phyloP scores from a whole-genome alignment of 2,329 filamentous ascomycete species.

The Neodidymelliopsis sp. region DNA sequence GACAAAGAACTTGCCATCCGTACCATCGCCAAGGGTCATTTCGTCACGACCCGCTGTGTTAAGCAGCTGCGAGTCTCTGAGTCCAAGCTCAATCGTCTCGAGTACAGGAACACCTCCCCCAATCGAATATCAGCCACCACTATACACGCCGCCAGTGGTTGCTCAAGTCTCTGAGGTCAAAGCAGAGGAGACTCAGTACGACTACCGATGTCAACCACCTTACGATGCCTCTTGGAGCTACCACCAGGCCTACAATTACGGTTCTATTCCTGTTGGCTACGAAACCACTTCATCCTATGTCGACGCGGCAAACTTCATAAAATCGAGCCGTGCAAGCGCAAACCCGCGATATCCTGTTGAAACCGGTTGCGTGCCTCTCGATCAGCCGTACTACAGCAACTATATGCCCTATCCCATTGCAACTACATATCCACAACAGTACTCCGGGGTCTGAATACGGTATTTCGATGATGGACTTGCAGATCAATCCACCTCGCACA shows the following conservation, averaged over 20 bases:
- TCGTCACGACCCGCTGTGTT: conserved; percentile 30
- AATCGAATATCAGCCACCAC: conserved; percentile 28
- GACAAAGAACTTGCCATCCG: conserved; percentile 28
- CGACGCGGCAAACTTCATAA: conserved; percentile 56
- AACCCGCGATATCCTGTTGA: neutral
- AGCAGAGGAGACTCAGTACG: conserved; percentile 32
- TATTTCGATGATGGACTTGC: too few species aligned
- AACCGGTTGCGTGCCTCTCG: neutral
- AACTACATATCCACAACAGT: conserved; percentile 4
- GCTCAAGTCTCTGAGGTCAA: conserved; percentile 34
- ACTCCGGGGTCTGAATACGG: conserved; percentile 3
- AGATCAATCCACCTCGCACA: too few species aligned
- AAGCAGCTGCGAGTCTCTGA: conserved; percentile 38
- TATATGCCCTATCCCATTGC: conserved; percentile 3
- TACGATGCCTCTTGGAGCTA: conserved; percentile 35
- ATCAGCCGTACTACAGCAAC: conserved; percentile 10
- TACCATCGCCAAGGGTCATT: conserved; percentile 33
- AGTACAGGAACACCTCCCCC: conserved; percentile 43
- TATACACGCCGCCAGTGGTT: conserved; percentile 30
- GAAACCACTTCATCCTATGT: conserved; percentile 47
- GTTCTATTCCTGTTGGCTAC: conserved; percentile 25
- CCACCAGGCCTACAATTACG: conserved; percentile 25
- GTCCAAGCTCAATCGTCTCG: conserved; percentile 43
- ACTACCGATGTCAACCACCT: conserved; percentile 33
- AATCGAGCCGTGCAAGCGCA: conserved; percentile 51